Base-by-base conservation (phyloP, 148 eudicot species). In the Diospyros lotus region DNA sequence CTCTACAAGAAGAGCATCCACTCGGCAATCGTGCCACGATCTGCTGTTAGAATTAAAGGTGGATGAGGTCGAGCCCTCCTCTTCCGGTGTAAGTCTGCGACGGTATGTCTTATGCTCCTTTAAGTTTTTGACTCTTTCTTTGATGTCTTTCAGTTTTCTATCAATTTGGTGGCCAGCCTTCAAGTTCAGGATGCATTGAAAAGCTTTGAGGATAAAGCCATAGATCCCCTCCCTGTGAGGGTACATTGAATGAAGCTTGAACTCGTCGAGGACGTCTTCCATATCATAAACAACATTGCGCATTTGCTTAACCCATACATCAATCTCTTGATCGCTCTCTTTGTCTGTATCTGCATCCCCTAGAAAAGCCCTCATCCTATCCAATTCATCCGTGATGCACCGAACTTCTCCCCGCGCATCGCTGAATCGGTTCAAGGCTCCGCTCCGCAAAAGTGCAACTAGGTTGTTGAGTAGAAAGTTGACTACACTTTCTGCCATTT, bases 221-320 rank as follows among this genome's bases (percentile, higher is more conserved):
- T 28, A 28, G 28, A 28, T 28, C 28, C 28, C 28, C 15, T 66
- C 2, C 52, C 69, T 14, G 2, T 66, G 52, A 44, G 14, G 66
- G 11, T 45, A 11, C 2, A 2, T 3, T 66, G 28, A 9, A 44
- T 45, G 52, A 45, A 66, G 52, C 69, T 42, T 43, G 69, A 66
- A 66, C 46, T 43, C 18, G 5, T 66, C 69, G 2, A 66, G 52
- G 0, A 66, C 69, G 45, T 66, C 69, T 44, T 66, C 52, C 1
- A 52, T 66, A 28, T 66, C 69, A 66, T 66, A 44, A 45, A 44
- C 69, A 45, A 45, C 38, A 5, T 66, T 52, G 5, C 69, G 15
- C 38, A 66, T 52, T 66, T 66, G 52, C 52, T 66, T 44, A 14
- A 66, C 69, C 52, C 69, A 66, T 66, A 44, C 69, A 43, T 66